These are phyloP conservation scores for Pseudognaphalium luteoalbum DNA, from an alignment of 129 eudicot species.

Conservation along the genomic window DNA sequence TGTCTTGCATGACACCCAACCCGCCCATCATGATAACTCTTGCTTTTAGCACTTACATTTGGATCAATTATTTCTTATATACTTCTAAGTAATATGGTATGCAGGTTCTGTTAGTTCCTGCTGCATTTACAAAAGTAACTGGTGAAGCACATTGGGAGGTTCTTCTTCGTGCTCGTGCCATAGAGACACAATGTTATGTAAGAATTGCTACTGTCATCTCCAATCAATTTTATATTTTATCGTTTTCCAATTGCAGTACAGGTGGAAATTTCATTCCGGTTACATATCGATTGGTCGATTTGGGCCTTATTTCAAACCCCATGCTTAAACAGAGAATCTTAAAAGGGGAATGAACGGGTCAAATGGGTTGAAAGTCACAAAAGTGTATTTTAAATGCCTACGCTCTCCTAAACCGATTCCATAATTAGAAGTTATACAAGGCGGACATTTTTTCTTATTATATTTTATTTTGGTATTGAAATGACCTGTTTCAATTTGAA, in stretches of 20 bases:
- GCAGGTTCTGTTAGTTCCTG: slow-evolving; percentile 83
- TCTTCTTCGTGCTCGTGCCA: slow-evolving; percentile 96
- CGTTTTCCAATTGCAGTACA: background rate
- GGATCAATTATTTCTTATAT: slow-evolving; percentile 10
- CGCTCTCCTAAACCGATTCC: background rate
- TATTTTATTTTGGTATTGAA: background rate
- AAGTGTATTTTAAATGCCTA: background rate
- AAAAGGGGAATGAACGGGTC: background rate
- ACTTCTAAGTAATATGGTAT: slow-evolving; percentile 11
- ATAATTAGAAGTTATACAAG: background rate
- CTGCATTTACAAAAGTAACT: slow-evolving; percentile 91
- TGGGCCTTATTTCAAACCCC: background rate
- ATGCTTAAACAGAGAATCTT: background rate
- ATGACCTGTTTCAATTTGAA: no score
- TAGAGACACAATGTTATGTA: slow-evolving; percentile 97
- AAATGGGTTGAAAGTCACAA: background rate
- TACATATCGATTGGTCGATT: background rate
- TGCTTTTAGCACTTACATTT: slow-evolving; percentile 1
- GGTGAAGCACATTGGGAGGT: slow-evolving; percentile 99
- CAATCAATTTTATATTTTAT: slow-evolving; percentile 3
- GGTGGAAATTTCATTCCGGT: background rate
- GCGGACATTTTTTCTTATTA: background rate
- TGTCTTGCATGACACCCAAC: background rate
- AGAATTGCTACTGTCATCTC: slow-evolving; percentile 20
- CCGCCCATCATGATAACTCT: background rate